Evolutionary conservation across 768 basidiomycete genomes (phyloP), one percentile per base, ranked within the genome.

Genomic region (Megacollybia marginata): DNA sequence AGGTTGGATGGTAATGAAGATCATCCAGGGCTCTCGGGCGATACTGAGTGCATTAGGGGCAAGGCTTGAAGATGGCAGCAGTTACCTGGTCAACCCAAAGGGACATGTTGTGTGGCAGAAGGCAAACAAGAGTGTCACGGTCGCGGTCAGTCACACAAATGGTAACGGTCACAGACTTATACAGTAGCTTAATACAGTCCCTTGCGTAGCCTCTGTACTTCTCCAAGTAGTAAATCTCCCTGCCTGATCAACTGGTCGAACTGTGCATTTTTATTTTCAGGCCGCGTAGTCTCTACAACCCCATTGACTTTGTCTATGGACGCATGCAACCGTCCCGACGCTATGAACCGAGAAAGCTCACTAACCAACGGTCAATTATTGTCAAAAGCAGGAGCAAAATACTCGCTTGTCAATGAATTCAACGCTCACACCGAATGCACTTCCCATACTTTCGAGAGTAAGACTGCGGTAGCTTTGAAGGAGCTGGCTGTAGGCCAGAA

Each of bases 301-400:
- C 92, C 91, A 50, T 86, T 76, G n/a, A 98, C 95, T 59, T 91
- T 90, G 73, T 98, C 94, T 52, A 98, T 97, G 1, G 83, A 82
- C 57, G 85, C 88, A 59, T 90, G 83, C 46, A 99, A 67, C 10
- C 95, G 76, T 19, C 88, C 87, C 12, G 80, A 79, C 13, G 93
- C 85, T 56, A 99, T 97, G 71, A 97, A 95, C 7, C 84, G 79
- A 31, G 91, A 90, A 33, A 98, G 74, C 60, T 99, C 94, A 57
- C 91, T 93, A 52, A 15, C 35, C 28, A 28, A 45, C 19, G 44
- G 7, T 16, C 34, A 49, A 16, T 33, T 31, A n/a, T 8, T 6
- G 33, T 16, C n/a, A 44, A 2, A 20, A 15, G 44, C 51, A 28
- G 55, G 16, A 51, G 28, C n/a, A 36, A 9, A n/a, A 33, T 35